Conservation (phyloP, 352 stramenopile genomes). For the Phytophthora melonis region DNA sequence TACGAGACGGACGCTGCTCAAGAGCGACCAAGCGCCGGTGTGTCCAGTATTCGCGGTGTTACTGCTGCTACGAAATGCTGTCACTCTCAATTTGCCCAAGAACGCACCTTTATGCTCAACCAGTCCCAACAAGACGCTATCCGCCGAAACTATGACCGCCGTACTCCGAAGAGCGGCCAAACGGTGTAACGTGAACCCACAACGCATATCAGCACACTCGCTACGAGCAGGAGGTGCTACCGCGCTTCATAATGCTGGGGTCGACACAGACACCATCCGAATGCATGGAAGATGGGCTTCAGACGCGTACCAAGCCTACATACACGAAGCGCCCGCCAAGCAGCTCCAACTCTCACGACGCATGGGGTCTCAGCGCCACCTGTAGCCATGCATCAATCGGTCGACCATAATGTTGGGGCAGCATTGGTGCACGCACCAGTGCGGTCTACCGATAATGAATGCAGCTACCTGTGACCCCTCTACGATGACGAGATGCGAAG, state of each 20-base stretch:
- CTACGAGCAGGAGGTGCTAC: slow-evolving; percentile 8
- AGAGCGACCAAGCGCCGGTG: not conserved
- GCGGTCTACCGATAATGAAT: too few species aligned
- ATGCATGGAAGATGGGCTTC: slow-evolving; percentile 11
- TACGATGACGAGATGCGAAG: too few species aligned
- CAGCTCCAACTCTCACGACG: too few species aligned
- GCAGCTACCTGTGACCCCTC: too few species aligned
- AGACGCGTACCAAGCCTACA: slow-evolving; percentile 11
- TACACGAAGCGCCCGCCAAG: not conserved
- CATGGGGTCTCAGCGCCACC: too few species aligned
- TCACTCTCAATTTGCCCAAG: too few species aligned
- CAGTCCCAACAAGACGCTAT: not conserved
- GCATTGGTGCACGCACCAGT: too few species aligned
- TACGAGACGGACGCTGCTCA: not conserved
- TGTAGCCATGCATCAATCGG: too few species aligned
- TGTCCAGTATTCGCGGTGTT: not conserved
- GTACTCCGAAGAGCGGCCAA: not conserved
- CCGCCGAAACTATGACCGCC: not conserved
- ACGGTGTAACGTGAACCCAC: not conserved
- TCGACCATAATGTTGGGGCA: too few species aligned
- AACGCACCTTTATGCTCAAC: not conserved
- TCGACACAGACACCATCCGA: slow-evolving; percentile 3
- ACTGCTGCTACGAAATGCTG: not conserved
- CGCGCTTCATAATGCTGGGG: slow-evolving; percentile 1
- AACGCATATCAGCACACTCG: not conserved